Base-by-base conservation (phyloP, 176 grass and related monocot genomes). In the Lolium rigidum region DNA sequence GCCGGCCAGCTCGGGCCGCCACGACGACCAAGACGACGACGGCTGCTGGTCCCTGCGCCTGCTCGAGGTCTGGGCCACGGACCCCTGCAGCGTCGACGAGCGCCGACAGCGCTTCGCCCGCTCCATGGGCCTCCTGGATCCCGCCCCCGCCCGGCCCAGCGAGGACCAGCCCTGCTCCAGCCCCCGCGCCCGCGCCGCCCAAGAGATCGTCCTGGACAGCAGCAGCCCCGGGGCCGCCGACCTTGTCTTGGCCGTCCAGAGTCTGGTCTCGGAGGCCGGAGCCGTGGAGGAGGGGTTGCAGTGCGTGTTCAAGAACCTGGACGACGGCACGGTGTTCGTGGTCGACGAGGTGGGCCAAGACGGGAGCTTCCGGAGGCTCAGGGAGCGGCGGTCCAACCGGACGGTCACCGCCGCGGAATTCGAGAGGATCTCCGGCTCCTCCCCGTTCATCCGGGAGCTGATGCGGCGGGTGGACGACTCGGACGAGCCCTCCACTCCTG, bases 221-320 rank as follows among this genome's bases (percentile, higher is more conserved):
- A 82, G 47, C 58, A 18, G 2, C 31, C 31, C 31, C 2, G 31
- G 3, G 31, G 31, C 66, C 58, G 46, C 41, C 14, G 66, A 78
- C 17, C 2, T 82, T 20, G 16, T 72, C 55, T 55, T 56, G 4
- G 47, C 37, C 9, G 85, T 22, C 39, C 51, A 41, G 20, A 18
- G 16, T 3, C 35, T 28, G 26, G 43, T 26, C 25, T 70, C 39
- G 46, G 85, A 93, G 69, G 70, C 10, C 3, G 70, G 66, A 25
- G 66, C 9, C 71, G 63, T 25, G 4, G 92, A 79, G 48, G 81
- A 83, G 18, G 77, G 17, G 6, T 20, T 87, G 66, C 77, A 76
- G 79, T 90, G 83, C 78, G 62, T 85, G 8, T 93, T 98, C 80
- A 91, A 93, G 85, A 94, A 98, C 77, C 73, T 98, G 89, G 91